Conservation (phyloP, 2,329 filamentous ascomycete genomes). For the Decorospora gaudefroyi region DNA sequence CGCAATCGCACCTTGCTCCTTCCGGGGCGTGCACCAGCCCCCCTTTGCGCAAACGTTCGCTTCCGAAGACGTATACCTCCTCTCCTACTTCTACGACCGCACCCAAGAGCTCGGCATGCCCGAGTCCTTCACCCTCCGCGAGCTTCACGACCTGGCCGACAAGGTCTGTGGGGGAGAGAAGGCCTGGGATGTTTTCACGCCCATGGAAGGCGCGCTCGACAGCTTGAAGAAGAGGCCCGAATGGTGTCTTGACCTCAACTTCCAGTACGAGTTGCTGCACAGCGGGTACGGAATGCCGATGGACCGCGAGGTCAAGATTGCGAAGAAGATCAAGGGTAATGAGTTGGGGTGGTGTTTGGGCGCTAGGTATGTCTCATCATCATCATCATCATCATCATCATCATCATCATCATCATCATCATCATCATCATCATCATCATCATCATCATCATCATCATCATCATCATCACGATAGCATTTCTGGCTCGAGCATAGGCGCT, state of each 20-base stretch:
- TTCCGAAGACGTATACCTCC: conserved; percentile 89
- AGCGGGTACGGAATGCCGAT: conserved; percentile 98
- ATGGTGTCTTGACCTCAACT: conserved; percentile 92
- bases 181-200: conserved; percentile 79
- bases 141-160: conserved; percentile 82
- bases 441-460: not conserved
- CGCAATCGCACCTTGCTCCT: conserved; percentile 87
- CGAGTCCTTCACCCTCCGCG: conserved; percentile 90
- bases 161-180: conserved; percentile 80
- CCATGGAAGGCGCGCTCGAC: conserved; percentile 74
- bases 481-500: conserved; percentile 32
- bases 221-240: conserved; percentile 84
- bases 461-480: too few relatives aligned
- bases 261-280: conserved; percentile 90
- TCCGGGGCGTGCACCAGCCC: conserved; percentile 96
- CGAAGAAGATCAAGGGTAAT: conserved; percentile 97
- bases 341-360: conserved; percentile 98
- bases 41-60: conserved; percentile 89
- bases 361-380: conserved; percentile 70
- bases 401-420: not conserved
- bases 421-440: not conserved
- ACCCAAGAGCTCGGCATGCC: conserved; percentile 95
- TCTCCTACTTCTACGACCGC: conserved; percentile 98
- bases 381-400: not conserved
- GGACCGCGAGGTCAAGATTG: conserved; percentile 93